Base-by-base conservation (phyloP, 306 rosid genomes). In the Corylus heterophylla region DNA sequence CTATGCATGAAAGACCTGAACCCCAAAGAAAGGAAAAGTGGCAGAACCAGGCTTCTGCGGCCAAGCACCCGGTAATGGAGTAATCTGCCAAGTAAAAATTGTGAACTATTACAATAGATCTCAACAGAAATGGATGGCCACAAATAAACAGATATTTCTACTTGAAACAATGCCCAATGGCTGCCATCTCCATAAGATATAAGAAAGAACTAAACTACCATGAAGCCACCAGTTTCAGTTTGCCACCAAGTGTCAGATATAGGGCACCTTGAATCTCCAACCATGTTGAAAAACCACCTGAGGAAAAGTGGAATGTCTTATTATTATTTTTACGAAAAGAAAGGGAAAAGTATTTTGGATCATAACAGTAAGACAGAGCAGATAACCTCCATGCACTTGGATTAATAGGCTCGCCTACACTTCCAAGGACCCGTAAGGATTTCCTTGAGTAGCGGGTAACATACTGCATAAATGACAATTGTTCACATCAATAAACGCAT, bases 221-320 rank as follows among this genome's bases (percentile, higher is more conserved):
- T 89, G 85, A 93, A 93, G 83, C 99, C 99, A 83, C 98, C 99
- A 7, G 99, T 93, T 91, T 96, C 99, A 59, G 99, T 96, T 86
- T 96, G 99, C 99, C 99, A 96, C 99, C 99, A 96, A 50, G 98
- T 96, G 82, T 96, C 99, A 69, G 99, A 96, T 85, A 93, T 90
- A 71, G 99, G 99, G 87, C 99, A 96, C 80, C 90, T 90, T 39
- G 98, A 87, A 87, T 91, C 94, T 83, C 99, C 99, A 78, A 96
- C 94, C 58, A 93, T 88, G 74, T 96, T 91, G 89, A 80, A 96
- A 85, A 84, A 93, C 99, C 99, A 96, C 83, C 98, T 94, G 92
- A 61, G 79, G 81, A 58, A 72, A 77, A 84, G 35, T 54, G 63
- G 70, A n/a, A 58, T 74, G 52, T 20, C 55, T 85, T 59, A 64